phyloP scores from a whole-genome alignment of 2,329 filamentous ascomycete genomes.

The Neofusicoccum kwambonambiense region DNA sequence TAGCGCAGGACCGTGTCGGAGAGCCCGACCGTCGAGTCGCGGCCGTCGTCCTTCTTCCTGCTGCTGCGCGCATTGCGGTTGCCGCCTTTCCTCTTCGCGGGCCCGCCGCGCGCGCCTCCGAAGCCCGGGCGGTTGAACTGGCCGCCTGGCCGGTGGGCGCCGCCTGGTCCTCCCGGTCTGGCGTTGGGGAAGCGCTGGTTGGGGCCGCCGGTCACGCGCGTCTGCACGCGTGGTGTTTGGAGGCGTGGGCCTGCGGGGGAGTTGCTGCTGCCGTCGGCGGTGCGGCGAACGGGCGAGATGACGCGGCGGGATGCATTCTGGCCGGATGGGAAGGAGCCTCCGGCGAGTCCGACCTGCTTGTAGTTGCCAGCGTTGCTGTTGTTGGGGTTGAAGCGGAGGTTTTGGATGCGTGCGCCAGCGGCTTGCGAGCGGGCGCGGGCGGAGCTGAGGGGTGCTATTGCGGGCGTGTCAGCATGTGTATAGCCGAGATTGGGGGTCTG shows the following conservation, averaged over 20 bases:
- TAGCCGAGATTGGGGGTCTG: neutral
- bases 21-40: neutral
- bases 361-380: neutral
- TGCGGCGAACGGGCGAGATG: neutral
- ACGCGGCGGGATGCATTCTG: neutral
- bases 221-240: neutral
- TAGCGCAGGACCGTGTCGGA: conserved; percentile 9
- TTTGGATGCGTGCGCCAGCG: conserved; percentile 1
- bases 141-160: no score
- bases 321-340: neutral
- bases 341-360: neutral
- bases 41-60: neutral
- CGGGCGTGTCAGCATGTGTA: neutral
- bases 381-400: neutral
- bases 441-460: neutral
- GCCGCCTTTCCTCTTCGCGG: no score
- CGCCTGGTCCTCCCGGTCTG: neutral
- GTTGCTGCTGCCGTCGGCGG: neutral
- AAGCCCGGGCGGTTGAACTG: neutral
- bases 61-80: neutral
- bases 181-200: neutral
- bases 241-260: neutral
- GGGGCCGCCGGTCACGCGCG: neutral
- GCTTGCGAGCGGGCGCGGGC: conserved; percentile 2
- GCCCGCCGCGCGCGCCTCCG: neutral